These are phyloP conservation scores for Capsaspora owczarzaki DNA, from an alignment of 78 protist genomes.

Conservation along the genomic window DNA sequence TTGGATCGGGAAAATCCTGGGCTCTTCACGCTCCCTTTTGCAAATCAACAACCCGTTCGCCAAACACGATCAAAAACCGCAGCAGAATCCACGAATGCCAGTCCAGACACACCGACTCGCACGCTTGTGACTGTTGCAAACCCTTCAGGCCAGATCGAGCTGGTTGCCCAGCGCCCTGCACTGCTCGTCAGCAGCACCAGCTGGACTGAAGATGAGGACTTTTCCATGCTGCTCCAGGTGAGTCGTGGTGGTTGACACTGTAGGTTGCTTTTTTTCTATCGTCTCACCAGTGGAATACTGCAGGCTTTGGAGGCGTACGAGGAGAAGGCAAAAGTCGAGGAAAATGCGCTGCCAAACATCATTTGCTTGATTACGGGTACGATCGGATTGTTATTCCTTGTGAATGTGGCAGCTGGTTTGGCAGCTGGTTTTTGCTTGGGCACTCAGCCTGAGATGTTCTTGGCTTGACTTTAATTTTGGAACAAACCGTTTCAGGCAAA, in stretches of 20 bases:
- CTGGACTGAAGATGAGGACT: constrained; percentile 88
- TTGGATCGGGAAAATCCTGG: no score
- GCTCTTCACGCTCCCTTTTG: no score
- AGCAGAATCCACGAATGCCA: no score
- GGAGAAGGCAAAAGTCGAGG: background rate
- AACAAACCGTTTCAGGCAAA: background rate
- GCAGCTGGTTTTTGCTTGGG: background rate
- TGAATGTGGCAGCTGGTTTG: no score
- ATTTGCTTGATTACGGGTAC: background rate
- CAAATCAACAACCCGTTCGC: no score
- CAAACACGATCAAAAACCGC: no score
- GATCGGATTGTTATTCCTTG: background rate
- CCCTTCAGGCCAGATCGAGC: background rate
- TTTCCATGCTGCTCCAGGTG: constrained; percentile 47
- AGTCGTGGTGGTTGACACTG: no score
- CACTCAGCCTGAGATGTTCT: background rate
- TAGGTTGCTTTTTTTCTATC: no score
- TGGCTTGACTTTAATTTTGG: background rate
- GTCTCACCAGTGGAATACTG: no score
- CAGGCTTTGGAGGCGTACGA: constrained; percentile 32
- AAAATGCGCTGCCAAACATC: background rate
- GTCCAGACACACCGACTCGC: no score
- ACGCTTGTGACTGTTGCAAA: no score
- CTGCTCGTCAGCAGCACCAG: constrained; percentile 57
- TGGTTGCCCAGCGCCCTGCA: background rate